These are phyloP conservation scores for Hemileccinum rubropunctum DNA, from an alignment of 768 basidiomycete genomes.

Conservation along the genomic window DNA sequence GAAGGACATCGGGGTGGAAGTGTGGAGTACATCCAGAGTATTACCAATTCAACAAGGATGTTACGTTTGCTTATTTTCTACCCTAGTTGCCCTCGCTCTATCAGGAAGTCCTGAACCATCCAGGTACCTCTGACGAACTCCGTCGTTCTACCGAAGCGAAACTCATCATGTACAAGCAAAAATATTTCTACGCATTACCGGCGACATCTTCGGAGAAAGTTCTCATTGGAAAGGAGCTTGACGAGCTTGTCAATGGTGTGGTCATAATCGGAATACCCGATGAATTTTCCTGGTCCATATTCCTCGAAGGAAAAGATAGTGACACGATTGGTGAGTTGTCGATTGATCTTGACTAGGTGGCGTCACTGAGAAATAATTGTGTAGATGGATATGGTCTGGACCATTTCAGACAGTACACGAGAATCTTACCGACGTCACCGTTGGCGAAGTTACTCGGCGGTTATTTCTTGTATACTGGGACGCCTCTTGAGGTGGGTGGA, in stretches of 20 bases:
- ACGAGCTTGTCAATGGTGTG: conserved; percentile 70
- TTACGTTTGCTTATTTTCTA: conserved; percentile 9
- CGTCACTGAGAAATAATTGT: conserved; percentile 1
- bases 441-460: conserved; percentile 58
- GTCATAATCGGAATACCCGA: conserved; percentile 75
- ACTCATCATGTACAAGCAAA: conserved; percentile 61
- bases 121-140: conserved; percentile 72
- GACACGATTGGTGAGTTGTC: conserved; percentile 57
- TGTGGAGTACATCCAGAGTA: conserved; percentile 62
- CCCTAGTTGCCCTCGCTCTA: conserved; percentile 69
- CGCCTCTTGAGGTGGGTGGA: conserved; percentile 41
- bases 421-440: conserved; percentile 59
- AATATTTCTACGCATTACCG: conserved; percentile 61
- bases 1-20: conserved; percentile 65
- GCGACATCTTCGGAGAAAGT: conserved; percentile 40
- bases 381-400: conserved; percentile 61
- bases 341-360: neutral
- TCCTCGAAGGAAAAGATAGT: conserved; percentile 71
- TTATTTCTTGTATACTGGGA: conserved; percentile 64
- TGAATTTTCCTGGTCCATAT: conserved; percentile 78
- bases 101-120: conserved; percentile 78
- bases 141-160: conserved; percentile 77
- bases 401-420: conserved; percentile 57
- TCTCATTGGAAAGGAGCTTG: conserved; percentile 56
- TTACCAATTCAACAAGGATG: conserved; percentile 3